These are phyloP conservation scores for Camelina sativa DNA, from an alignment of 345 rosid species.

Conservation along the genomic window DNA sequence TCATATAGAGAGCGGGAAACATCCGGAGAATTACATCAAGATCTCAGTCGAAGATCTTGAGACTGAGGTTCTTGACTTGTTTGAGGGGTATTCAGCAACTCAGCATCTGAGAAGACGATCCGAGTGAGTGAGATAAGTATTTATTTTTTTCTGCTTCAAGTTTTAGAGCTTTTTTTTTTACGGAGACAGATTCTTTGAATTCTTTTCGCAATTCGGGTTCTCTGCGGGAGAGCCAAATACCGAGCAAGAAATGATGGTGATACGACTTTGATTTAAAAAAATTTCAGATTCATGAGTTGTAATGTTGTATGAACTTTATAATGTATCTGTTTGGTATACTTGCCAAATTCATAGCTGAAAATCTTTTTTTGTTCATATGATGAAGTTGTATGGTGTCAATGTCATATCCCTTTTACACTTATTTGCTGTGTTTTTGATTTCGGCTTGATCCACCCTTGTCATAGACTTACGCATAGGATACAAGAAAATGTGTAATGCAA, in stretches of 20 bases:
- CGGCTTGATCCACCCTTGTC: neutral
- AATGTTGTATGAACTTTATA: constrained; percentile 39
- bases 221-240: constrained; percentile 24
- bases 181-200: constrained; percentile 43
- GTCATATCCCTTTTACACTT: constrained; percentile 23
- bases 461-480: constrained; percentile 1
- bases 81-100: constrained; percentile 81
- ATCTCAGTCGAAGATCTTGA: constrained; percentile 89
- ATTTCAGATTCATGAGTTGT: constrained; percentile 38
- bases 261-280: constrained; percentile 28
- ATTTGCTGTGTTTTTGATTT: neutral
- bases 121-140: constrained; percentile 50
- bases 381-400: constrained; percentile 29
- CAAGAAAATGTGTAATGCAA: constrained; percentile 1
- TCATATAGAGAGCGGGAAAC: constrained; percentile 90
- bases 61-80: constrained; percentile 88
- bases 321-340: constrained; percentile 37
- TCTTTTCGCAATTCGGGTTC: constrained; percentile 40
- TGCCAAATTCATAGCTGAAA: constrained; percentile 39
- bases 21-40: constrained; percentile 96
- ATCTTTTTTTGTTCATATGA: constrained; percentile 28
- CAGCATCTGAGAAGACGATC: constrained; percentile 88
- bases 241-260: constrained; percentile 31
- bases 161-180: constrained; percentile 47
- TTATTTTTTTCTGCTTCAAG: constrained; percentile 5